Conservation (phyloP, 345 rosid genomes). For the Eucalyptus marginata region DNA sequence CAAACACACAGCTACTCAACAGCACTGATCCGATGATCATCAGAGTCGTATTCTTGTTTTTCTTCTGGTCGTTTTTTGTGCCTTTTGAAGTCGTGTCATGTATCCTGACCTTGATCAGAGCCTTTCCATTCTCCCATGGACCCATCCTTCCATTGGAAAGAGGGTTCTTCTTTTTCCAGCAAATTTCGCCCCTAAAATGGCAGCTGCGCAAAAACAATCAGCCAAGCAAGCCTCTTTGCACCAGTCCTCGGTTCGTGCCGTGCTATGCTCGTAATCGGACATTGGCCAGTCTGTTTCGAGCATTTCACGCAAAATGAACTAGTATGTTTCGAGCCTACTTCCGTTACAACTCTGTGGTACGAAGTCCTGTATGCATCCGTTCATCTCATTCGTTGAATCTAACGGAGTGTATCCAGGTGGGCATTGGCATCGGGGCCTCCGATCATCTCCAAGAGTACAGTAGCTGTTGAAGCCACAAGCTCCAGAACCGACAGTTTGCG, state of each 20-base stretch:
- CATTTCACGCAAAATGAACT: background rate
- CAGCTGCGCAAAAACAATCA: constrained; percentile 46
- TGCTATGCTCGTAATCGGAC: constrained; percentile 10
- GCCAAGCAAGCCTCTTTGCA: constrained; percentile 15
- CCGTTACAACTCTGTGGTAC: constrained; percentile 15
- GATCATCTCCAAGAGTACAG: no score
- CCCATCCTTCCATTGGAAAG: background rate
- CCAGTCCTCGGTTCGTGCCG: background rate
- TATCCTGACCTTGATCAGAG: constrained; percentile 11
- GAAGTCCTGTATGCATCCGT: constrained; percentile 27
- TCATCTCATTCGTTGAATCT: constrained; percentile 12
- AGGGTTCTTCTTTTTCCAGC: constrained; percentile 43
- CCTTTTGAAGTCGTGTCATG: no score
- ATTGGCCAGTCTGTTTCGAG: constrained; percentile 4
- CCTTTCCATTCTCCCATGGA: background rate
- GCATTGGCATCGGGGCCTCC: constrained; percentile 33
- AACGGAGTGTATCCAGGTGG: constrained; percentile 19
- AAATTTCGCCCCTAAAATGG: background rate
- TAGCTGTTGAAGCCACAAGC: no score
- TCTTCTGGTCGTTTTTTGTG: no score
- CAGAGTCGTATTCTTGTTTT: no score
- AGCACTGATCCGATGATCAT: no score
- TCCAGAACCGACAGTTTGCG: no score
- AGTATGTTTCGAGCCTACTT: background rate
- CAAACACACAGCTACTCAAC: background rate